Percentiles rank a stretch among this genome's conserved stretches.
phyloP scores from a whole-genome alignment of 2,329 filamentous ascomycete genomes.

The Phialemoniopsis sp. region DNA sequence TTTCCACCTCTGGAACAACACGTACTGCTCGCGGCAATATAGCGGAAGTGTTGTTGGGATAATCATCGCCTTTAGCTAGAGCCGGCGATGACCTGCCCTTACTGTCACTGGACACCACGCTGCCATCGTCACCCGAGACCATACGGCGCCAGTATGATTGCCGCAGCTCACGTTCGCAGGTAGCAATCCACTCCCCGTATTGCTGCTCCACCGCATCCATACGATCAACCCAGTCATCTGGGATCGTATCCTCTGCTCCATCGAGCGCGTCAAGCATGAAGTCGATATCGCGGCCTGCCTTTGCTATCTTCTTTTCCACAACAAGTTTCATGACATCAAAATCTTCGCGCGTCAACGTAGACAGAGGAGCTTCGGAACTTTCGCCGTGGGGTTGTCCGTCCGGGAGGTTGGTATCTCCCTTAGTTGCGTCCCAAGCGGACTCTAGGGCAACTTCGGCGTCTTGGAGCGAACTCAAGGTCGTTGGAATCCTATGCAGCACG shows the following conservation, averaged over 20 bases:
- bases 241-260: conserved; percentile 77
- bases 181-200: conserved; percentile 76
- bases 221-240: conserved; percentile 80
- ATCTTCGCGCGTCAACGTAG: conserved; percentile 35
- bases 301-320: conserved; percentile 65
- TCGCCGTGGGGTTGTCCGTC: too few species aligned
- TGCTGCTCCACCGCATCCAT: conserved; percentile 76
- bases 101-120: too few species aligned
- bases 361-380: conserved; percentile 11
- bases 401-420: conserved; percentile 10
- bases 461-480: conserved; percentile 61
- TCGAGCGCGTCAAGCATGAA: conserved; percentile 84
- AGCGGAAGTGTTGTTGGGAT: too few species aligned
- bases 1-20: too few species aligned
- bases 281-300: conserved; percentile 71
- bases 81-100: too few species aligned
- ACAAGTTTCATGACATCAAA: conserved; percentile 56
- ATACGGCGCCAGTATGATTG: conserved; percentile 51
- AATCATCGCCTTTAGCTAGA: too few species aligned
- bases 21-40: too few species aligned
- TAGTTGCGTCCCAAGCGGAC: conserved; percentile 62
- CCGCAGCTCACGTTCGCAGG: conserved; percentile 70
- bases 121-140: too few species aligned
- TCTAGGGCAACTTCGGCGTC: conserved; percentile 62
- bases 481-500: conserved; percentile 70